Evolutionary conservation across 108 stramenopile species (phyloP).

Genomic region (Skeletonema marinoi): DNA sequence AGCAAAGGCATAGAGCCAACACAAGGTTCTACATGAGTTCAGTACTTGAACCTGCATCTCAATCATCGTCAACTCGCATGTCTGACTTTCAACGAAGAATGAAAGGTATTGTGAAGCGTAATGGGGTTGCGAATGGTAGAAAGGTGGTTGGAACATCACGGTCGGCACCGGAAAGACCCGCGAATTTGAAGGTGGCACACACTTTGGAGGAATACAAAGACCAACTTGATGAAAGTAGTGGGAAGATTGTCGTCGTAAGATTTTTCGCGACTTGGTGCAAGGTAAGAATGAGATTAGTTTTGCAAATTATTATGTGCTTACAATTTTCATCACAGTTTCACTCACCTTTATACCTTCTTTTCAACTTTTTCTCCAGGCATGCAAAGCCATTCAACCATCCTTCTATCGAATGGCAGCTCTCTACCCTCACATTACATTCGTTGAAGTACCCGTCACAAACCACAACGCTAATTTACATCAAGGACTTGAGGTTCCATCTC

Average conservation of each 20-base stretch:
- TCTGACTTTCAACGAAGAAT: conserved; percentile 38
- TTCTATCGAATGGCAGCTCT: conserved; percentile 56
- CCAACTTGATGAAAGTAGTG: conserved; percentile 43
- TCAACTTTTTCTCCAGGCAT: conserved; percentile 42
- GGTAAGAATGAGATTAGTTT: conserved; percentile 38
- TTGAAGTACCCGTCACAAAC: conserved; percentile 73
- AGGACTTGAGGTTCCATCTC: conserved; percentile 61
- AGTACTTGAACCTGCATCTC: conserved; percentile 17
- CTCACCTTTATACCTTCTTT: not conserved
- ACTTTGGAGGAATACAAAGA: conserved; percentile 69
- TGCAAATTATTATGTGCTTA: not conserved
- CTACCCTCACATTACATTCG: conserved; percentile 55
- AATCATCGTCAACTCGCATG: not conserved
- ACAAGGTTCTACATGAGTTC: conserved; percentile 16
- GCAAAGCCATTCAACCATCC: conserved; percentile 66
- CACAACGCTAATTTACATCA: conserved; percentile 74
- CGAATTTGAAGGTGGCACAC: conserved; percentile 50
- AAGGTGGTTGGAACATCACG: not conserved
- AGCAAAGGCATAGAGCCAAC: not conserved
- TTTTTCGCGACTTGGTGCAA: conserved; percentile 78
- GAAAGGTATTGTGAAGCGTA: conserved; percentile 32
- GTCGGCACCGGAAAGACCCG: conserved; percentile 10
- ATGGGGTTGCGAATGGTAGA: conserved; percentile 5
- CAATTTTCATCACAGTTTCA: not conserved
- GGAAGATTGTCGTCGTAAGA: conserved; percentile 62